A percentile compares a stretch with the other conserved stretches of the same genome.
Evolutionary conservation across 1,284 basidiomycete genomes (phyloP).

Genomic region (Cryptococcus depauperatus): DNA sequence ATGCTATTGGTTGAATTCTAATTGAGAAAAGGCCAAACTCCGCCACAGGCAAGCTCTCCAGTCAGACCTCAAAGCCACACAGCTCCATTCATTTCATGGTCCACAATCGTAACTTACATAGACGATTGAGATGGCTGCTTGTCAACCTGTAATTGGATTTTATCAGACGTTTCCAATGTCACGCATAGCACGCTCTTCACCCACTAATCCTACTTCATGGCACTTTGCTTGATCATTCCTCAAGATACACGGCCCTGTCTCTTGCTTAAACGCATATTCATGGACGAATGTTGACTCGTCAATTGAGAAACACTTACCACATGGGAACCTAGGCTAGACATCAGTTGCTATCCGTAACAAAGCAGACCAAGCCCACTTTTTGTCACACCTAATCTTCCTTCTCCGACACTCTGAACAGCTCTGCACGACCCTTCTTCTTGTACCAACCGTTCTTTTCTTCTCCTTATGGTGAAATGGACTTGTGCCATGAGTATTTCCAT

Average conservation of each 20-base stretch:
- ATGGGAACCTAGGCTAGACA: constrained; percentile 23
- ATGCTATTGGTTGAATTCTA: no score
- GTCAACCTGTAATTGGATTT: constrained; percentile 22
- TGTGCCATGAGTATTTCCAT: constrained; percentile 5
- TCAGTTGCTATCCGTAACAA: neutral
- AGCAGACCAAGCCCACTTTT: constrained; percentile 31
- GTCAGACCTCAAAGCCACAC: no score
- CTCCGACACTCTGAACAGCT: constrained; percentile 45
- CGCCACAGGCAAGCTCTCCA: no score
- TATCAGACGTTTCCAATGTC: neutral
- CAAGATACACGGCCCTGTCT: constrained; percentile 41
- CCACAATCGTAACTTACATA: no score
- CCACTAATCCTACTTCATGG: constrained; percentile 44
- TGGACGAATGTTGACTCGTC: no score
- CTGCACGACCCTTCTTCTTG: constrained; percentile 43
- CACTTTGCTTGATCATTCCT: constrained; percentile 43
- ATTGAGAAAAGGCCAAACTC: no score
- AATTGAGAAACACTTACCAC: constrained; percentile 21
- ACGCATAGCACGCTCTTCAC: no score
- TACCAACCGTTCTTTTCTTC: constrained; percentile 37
- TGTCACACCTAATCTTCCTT: constrained; percentile 46
- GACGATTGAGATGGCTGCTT: constrained; percentile 25
- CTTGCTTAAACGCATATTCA: no score
- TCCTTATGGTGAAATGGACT: constrained; percentile 13
- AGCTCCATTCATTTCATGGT: no score